phyloP scores from a whole-genome alignment of 441 rosid genomes.

The Syzygium malaccense region DNA sequence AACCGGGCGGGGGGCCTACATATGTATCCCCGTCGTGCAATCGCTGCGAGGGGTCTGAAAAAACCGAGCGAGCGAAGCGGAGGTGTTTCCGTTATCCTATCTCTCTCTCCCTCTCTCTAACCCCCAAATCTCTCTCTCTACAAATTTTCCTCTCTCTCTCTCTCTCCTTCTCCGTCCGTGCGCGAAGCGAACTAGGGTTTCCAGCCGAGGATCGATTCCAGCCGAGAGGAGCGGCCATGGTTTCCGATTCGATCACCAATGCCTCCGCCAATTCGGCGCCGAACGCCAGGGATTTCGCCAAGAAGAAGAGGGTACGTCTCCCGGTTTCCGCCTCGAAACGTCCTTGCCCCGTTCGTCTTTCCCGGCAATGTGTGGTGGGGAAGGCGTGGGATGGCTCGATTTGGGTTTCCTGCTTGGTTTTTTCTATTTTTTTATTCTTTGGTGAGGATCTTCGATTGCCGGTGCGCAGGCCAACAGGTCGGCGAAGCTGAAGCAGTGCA shows the following conservation, averaged over 20 bases:
- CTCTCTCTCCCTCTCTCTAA: constrained; percentile 17
- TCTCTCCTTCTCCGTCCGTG: constrained; percentile 16
- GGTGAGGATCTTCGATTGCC: neutral
- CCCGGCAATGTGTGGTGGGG: neutral
- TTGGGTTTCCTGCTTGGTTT: neutral
- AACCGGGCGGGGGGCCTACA: neutral
- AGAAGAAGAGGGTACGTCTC: constrained; percentile 36
- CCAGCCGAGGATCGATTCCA: neutral
- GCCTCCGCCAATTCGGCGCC: constrained; percentile 19
- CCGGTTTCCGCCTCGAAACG: neutral
- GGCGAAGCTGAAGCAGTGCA: constrained; percentile 39
- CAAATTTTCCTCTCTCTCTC: constrained; percentile 11
- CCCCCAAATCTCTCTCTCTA: constrained; percentile 17
- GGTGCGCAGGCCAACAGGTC: constrained; percentile 31
- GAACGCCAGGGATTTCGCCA: constrained; percentile 22
- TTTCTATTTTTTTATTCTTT: accelerated
- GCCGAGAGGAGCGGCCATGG: constrained; percentile 23
- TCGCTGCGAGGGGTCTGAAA: neutral
- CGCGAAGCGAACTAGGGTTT: constrained; percentile 24
- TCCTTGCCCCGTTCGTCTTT: neutral
- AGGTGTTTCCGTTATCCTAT: constrained; percentile 71
- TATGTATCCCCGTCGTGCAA: neutral
- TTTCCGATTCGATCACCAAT: constrained; percentile 30
- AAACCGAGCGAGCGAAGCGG: constrained; percentile 39
- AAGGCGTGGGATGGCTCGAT: neutral